Evolutionary conservation across 441 rosid species (phyloP), one percentile per base, ranked within the genome.

Genomic region (Iberis amara): DNA sequence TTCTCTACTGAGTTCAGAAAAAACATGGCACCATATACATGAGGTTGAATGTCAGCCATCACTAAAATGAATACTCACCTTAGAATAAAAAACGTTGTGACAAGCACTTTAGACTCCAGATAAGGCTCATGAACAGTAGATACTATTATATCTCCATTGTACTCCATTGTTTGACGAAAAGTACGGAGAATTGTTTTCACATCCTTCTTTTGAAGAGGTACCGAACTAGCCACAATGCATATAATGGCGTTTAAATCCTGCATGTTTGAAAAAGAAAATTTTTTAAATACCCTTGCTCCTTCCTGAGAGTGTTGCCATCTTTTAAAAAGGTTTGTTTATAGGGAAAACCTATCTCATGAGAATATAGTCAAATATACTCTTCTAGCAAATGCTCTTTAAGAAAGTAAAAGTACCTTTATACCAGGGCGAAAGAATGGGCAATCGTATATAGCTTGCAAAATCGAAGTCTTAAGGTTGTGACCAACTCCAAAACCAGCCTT

Each of bases 401-500:
- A 12, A 11, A 47, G 7, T 18, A 26, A 24, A 55, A 7, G 57
- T 79, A 85, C 98, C 95, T 85, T 77, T 44, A 76, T 35, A 61
- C 84, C 87, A 51, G 72, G 73, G 47, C 79, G 81, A 63, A 87
- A 82, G 76, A 87, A 85, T 61, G 96, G 98, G 68, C 91, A 87
- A 60, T 87, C 94, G 51, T 73, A 71, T 62, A 85, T 56, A 52
- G 98, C 98, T 72, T 64, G 73, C 31, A 64, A 49, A 56, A 87
- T 69, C 51, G 96, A 83, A 58, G 70, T 65, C 77, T 74, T 74
- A 28, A 85, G 67, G 75, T 71, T 66, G 65, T 75, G 73, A 65
- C 86, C 95, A 70, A 68, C 86, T 62, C 95, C 96, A 76, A 85
- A 87, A 70, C 96, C 98, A 79, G 88, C 79, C 70, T 78, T 91